phyloP scores from a whole-genome alignment of 495 filamentous ascomycete species.

The Podospora anserina region DNA sequence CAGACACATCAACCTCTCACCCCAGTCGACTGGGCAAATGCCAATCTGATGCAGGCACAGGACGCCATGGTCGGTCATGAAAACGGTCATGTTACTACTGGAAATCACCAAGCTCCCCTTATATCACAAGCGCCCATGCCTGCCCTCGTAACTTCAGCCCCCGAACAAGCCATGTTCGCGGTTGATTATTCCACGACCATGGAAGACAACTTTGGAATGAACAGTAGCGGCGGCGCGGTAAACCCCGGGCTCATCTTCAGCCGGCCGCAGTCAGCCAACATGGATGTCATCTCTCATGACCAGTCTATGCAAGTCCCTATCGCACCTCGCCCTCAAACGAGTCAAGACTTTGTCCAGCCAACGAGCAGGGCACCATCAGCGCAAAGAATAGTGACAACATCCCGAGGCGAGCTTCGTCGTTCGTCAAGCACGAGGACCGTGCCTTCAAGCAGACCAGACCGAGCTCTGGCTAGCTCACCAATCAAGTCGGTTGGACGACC shows the following conservation, averaged over 20 bases:
- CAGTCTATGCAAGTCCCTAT: constrained; percentile 31
- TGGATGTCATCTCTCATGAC: constrained; percentile 39
- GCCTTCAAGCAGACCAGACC: constrained; percentile 37
- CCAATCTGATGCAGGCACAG: constrained; percentile 45
- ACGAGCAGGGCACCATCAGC: constrained; percentile 19
- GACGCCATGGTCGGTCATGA: constrained; percentile 29
- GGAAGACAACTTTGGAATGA: constrained; percentile 43
- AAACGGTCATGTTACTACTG: constrained; percentile 29
- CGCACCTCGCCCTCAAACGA: constrained; percentile 26
- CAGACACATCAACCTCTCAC: constrained; percentile 37
- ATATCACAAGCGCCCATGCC: constrained; percentile 42
- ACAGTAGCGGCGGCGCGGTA: constrained; percentile 36
- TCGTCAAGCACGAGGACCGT: constrained; percentile 43
- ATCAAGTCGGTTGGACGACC: constrained; percentile 50
- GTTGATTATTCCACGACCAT: constrained; percentile 38
- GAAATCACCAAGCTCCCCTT: constrained; percentile 33
- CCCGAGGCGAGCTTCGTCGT: constrained; percentile 39
- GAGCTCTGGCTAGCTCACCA: constrained; percentile 53
- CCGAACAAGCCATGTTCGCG: constrained; percentile 40
- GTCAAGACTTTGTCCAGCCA: constrained; percentile 17
- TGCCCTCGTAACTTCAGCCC: constrained; percentile 34
- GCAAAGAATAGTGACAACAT: constrained; percentile 24
- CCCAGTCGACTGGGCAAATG: constrained; percentile 50
- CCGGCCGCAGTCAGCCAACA: constrained; percentile 42
- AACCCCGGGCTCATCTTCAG: constrained; percentile 48